A percentile compares a stretch with the other conserved stretches of the same genome.
These are phyloP conservation scores for Balakata baccata DNA, from an alignment of 345 rosid genomes.

Conservation along the genomic window DNA sequence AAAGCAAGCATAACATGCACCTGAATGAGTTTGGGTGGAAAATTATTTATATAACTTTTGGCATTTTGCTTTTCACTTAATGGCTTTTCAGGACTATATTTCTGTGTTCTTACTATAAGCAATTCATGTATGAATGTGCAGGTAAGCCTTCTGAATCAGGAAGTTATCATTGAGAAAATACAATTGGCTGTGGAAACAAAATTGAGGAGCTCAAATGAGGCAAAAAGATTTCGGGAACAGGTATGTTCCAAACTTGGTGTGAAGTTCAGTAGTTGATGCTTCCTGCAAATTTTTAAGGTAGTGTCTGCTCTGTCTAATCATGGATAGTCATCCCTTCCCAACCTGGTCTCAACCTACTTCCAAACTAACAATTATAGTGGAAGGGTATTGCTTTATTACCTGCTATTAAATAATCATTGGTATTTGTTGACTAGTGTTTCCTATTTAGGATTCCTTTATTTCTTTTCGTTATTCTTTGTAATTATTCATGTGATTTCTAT, in stretches of 20 bases:
- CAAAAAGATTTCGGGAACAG: constrained; percentile 81
- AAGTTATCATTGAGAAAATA: constrained; percentile 70
- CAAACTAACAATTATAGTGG: neutral
- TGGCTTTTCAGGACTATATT: neutral
- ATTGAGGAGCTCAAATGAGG: constrained; percentile 69
- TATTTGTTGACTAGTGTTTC: too few species aligned
- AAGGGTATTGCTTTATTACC: neutral
- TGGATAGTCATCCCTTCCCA: neutral
- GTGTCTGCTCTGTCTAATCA: neutral
- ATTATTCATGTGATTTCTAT: too few species aligned
- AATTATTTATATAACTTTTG: neutral
- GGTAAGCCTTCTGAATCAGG: constrained; percentile 97
- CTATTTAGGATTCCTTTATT: too few species aligned
- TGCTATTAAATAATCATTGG: too few species aligned
- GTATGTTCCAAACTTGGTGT: constrained; percentile 30
- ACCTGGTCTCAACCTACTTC: constrained; percentile 2
- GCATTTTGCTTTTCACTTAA: neutral
- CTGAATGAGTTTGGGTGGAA: neutral
- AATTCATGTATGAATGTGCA: constrained; percentile 30
- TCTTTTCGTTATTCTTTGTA: too few species aligned
- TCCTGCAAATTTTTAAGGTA: constrained; percentile 5
- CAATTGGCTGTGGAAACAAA: constrained; percentile 67
- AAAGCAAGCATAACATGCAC: neutral
- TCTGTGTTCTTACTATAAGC: constrained; percentile 1
- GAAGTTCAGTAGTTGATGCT: constrained; percentile 14